phyloP scores from a whole-genome alignment of 495 filamentous ascomycete genomes.

The Xylaria telfairii region DNA sequence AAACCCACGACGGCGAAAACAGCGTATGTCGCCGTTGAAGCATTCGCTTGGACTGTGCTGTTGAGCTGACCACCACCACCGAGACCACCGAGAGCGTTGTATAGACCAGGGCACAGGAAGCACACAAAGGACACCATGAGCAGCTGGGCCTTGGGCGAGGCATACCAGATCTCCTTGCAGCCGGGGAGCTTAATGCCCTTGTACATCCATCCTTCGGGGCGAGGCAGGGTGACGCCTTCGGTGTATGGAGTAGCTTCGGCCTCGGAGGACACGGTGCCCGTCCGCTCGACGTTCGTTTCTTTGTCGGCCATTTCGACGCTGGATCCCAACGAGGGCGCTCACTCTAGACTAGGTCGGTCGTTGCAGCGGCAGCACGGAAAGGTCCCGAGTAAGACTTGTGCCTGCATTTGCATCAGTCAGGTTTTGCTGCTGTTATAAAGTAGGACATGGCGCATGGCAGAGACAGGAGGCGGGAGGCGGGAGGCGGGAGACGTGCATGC shows the following conservation, averaged over 20 bases:
- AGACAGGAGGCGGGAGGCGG: constrained; percentile 2
- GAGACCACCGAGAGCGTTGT: constrained; percentile 77
- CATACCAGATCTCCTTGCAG: constrained; percentile 68
- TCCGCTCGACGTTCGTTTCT: constrained; percentile 10
- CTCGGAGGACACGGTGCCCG: constrained; percentile 1
- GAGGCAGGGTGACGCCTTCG: constrained; percentile 27
- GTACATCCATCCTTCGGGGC: constrained; percentile 71
- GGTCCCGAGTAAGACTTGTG: neutral
- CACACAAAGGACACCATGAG: constrained; percentile 82
- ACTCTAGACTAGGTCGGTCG: neutral
- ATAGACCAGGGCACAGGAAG: constrained; percentile 89
- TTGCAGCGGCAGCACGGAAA: neutral
- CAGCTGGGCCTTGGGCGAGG: constrained; percentile 76
- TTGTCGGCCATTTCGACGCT: constrained; percentile 23
- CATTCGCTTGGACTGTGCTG: constrained; percentile 66
- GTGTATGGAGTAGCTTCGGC: constrained; percentile 1
- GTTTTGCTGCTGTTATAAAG: neutral
- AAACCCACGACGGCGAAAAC: constrained; percentile 89
- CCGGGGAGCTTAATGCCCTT: constrained; percentile 58
- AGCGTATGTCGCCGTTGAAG: constrained; percentile 63
- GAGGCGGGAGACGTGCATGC: too few species aligned
- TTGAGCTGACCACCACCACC: constrained; percentile 77
- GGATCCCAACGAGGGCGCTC: neutral
- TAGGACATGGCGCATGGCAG: neutral
- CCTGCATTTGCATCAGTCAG: constrained; percentile 10